A percentile compares a stretch with the other conserved stretches of the same genome.
phyloP scores from a whole-genome alignment of 768 basidiomycete genomes.

The Lactarius trivialis region DNA sequence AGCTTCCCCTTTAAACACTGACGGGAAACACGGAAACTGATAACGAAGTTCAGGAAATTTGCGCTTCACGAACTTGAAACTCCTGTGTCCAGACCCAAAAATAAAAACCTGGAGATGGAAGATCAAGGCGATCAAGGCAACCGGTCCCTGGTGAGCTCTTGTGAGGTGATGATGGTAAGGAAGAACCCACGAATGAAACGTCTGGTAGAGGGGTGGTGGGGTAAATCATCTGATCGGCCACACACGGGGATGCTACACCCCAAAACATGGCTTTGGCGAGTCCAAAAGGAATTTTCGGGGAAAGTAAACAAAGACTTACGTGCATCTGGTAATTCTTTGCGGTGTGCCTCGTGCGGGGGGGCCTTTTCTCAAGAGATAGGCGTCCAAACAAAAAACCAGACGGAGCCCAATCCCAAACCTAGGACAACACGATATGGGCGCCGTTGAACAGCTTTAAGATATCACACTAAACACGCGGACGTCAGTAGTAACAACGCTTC shows the following conservation, averaged over 20 bases:
- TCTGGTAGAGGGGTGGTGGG: neutral
- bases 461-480: neutral
- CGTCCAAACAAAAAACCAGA: neutral
- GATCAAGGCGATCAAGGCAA: neutral
- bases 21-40: neutral
- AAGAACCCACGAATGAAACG: neutral
- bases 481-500: neutral
- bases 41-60: neutral
- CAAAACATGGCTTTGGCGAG: neutral
- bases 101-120: neutral
- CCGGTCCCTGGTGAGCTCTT: neutral
- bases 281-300: neutral
- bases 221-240: conserved; percentile 5
- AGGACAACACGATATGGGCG: neutral
- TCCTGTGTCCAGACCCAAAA: neutral
- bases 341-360: neutral
- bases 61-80: neutral
- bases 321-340: neutral
- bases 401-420: neutral
- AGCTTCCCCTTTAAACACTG: neutral
- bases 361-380: neutral
- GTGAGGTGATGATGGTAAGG: neutral
- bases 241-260: conserved; percentile 1
- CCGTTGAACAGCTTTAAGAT: neutral
- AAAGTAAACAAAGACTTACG: neutral